Evolutionary conservation across 176 grass and related monocot genomes (phyloP).

Genomic region (Pharus latifolius): DNA sequence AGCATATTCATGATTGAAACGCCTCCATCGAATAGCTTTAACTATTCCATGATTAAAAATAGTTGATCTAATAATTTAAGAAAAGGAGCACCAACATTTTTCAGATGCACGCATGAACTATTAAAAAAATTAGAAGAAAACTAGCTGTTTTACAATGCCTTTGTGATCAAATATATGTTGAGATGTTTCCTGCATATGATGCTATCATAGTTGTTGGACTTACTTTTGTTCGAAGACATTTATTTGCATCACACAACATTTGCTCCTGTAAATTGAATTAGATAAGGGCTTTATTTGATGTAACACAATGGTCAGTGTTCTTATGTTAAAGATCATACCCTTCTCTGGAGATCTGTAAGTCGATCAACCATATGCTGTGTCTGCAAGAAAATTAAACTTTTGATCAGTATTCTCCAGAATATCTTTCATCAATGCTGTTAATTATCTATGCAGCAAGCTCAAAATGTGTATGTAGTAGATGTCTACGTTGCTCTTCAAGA

Average conservation of each 20-base stretch:
- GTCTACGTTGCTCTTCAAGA: neutral
- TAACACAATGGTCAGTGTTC: neutral
- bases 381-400: slow-evolving; percentile 22
- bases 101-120: no score
- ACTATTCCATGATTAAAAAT: no score
- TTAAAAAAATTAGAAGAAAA: no score
- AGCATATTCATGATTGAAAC: no score
- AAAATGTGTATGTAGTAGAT: neutral
- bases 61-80: no score
- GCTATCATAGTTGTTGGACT: neutral
- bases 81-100: no score
- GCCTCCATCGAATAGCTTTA: no score
- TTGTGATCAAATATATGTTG: neutral
- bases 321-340: slow-evolving; percentile 19
- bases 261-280: slow-evolving; percentile 53
- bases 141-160: no score
- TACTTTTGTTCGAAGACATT: slow-evolving; percentile 77
- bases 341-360: slow-evolving; percentile 58
- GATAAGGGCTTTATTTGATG: neutral
- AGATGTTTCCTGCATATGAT: neutral
- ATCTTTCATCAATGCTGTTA: neutral
- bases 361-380: slow-evolving; percentile 67
- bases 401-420: neutral
- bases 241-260: slow-evolving; percentile 73
- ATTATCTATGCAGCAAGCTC: neutral